A percentile compares a stretch with the other conserved stretches of the same genome.
These are phyloP conservation scores for Pseudophaeomoniella oleicola DNA, from an alignment of 2,329 filamentous ascomycete species.

Conservation along the genomic window DNA sequence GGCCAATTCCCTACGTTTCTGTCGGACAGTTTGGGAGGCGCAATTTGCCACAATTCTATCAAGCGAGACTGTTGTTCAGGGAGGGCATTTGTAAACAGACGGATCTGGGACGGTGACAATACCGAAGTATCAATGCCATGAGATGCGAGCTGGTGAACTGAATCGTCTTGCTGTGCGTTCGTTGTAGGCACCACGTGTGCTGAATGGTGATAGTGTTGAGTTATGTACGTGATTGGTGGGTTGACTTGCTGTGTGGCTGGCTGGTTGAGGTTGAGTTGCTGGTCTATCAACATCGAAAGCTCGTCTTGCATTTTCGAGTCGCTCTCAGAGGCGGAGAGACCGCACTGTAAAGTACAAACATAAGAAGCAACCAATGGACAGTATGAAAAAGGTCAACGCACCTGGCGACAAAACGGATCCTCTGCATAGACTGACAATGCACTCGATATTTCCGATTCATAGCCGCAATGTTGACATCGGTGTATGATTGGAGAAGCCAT, in stretches of 20 bases:
- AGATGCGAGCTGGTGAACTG: conserved; percentile 33
- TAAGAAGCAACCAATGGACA: conserved; percentile 7
- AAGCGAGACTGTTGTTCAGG: conserved; percentile 58
- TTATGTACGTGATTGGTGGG: conserved; percentile 54
- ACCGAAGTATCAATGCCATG: conserved; percentile 56
- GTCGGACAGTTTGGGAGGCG: conserved; percentile 49
- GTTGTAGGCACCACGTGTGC: conserved; percentile 44
- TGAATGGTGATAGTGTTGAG: conserved; percentile 74
- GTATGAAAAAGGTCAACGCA: conserved; percentile 14
- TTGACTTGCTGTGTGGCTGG: conserved; percentile 17
- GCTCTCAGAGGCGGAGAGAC: conserved; percentile 24
- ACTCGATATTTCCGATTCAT: conserved; percentile 21
- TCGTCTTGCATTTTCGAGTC: conserved; percentile 62
- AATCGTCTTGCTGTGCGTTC: conserved; percentile 21
- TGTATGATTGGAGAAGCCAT: conserved; percentile 24
- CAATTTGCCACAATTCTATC: conserved; percentile 74
- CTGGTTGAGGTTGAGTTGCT: conserved; percentile 51
- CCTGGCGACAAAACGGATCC: conserved; percentile 25
- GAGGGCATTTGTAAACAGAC: conserved; percentile 65
- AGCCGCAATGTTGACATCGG: conserved; percentile 23
- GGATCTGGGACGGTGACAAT: conserved; percentile 60
- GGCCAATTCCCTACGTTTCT: conserved; percentile 41
- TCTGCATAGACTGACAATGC: conserved; percentile 21
- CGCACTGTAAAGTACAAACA: conserved; percentile 20
- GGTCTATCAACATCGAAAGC: conserved; percentile 63